phyloP scores from a whole-genome alignment of 2,329 filamentous ascomycete genomes.

The Exophiala lecanii-corni region DNA sequence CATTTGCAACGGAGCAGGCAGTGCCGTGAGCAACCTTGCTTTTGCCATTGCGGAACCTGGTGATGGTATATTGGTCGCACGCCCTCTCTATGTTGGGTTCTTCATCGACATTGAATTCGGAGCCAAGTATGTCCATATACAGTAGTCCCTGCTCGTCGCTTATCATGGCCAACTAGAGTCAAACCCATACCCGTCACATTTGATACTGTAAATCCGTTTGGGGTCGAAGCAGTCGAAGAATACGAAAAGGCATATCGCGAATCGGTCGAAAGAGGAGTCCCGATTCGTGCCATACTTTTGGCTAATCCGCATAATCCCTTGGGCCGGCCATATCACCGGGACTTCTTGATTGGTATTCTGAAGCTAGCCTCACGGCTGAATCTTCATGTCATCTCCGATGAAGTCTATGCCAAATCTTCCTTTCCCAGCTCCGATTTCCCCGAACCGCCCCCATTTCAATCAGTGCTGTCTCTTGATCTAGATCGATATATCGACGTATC shows the following conservation, averaged over 20 bases:
- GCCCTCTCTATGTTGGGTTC: constrained; percentile 45
- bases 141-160: no score
- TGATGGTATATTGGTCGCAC: constrained; percentile 33
- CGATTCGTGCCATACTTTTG: constrained; percentile 45
- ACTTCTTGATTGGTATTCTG: constrained; percentile 41
- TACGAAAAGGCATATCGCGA: constrained; percentile 43
- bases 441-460: constrained; percentile 15
- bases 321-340: constrained; percentile 43
- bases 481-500: constrained; percentile 43
- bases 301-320: constrained; percentile 51
- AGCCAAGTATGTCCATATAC: no score
- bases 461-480: constrained; percentile 42
- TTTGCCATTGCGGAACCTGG: constrained; percentile 31
- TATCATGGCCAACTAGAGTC: constrained; percentile 40
- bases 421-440: constrained; percentile 42
- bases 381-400: constrained; percentile 54
- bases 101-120: constrained; percentile 41
- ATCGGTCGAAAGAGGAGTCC: constrained; percentile 35
- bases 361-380: constrained; percentile 45
- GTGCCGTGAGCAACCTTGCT: constrained; percentile 32
- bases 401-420: constrained; percentile 54
- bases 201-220: constrained; percentile 41
- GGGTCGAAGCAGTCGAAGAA: constrained; percentile 35
- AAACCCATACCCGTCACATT: constrained; percentile 44
- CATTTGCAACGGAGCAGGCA: constrained; percentile 33